Base-by-base conservation (phyloP, 2,329 filamentous ascomycete species). In the Venturia nashicola region DNA sequence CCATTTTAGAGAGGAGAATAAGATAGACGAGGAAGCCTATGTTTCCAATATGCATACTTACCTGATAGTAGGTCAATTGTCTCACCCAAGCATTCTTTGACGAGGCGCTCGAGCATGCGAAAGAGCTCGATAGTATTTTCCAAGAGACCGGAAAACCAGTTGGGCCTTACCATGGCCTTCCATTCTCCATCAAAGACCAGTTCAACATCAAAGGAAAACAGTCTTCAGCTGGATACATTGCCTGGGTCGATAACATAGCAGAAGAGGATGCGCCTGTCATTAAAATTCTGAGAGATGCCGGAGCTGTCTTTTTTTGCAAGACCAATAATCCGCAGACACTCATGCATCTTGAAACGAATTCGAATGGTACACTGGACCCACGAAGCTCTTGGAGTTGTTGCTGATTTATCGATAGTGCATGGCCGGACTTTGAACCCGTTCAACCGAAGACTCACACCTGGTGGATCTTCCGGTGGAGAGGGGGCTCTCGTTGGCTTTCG, bases 381-480 rank as follows among this genome's bases (percentile, higher is more conserved):
- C 20, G 3, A 48, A 8, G 2, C n/a, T 23, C 69, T 81, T 78
- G 3, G 7, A 23, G 5, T 2, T 75, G 71, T 63, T 79, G 70
- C 61, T 82, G 81, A 66, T 67, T 1, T 79, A 82, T 68, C 83
- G 82, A 69, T 82, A 65, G 66, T 83, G 27, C 81, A 79, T 64
- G 81, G 80, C 1, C 73, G 76, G 0, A 85, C 82, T 0, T 75
- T 79, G 12, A 84, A 84, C 67, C 82, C 82, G 0, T 77, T 76
- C 69, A 83, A 84, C 68, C 74, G 73, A 0, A 75, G 72, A 2
- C 69, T 84, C 32, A 81, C 80, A 0, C 68, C 76, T 20, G 83
- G 82, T 7, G 83, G 82, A 2, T 81, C 78, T 5, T 82, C 79
- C 6, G 82, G 83, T 51, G 82, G 83, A 51, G 83, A 85, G 71